Conservation (phyloP, 2,329 filamentous ascomycete species). For the Colletotrichum horii region DNA sequence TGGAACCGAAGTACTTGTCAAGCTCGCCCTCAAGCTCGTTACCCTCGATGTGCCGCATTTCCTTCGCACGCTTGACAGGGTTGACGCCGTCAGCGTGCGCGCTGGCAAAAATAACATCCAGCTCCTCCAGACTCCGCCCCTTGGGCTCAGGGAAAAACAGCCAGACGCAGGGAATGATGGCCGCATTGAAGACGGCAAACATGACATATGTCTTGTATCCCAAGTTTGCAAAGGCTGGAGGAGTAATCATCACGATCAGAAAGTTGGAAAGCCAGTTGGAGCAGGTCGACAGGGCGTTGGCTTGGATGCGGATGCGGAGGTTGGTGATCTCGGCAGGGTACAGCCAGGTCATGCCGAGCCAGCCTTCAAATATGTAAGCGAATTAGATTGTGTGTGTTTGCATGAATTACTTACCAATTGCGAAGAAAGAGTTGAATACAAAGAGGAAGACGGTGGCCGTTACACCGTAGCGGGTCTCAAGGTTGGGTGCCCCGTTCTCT, state of each 20-base stretch:
- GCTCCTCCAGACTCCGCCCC: constrained; percentile 64
- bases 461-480: constrained; percentile 30
- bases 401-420: constrained; percentile 35
- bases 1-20: constrained; percentile 31
- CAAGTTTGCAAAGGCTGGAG: constrained; percentile 60
- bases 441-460: constrained; percentile 58
- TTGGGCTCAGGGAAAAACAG: constrained; percentile 61
- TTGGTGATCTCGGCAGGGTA: constrained; percentile 68
- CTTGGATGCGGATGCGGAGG: constrained; percentile 63
- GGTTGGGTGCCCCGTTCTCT: constrained; percentile 29
- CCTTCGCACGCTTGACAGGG: constrained; percentile 29
- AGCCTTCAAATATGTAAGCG: constrained; percentile 33
- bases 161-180: constrained; percentile 56
- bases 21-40: constrained; percentile 30
- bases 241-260: constrained; percentile 71
- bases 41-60: constrained; percentile 26
- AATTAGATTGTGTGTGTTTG: not conserved
- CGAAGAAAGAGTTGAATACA: constrained; percentile 67
- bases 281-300: constrained; percentile 67
- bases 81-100: constrained; percentile 29
- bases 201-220: constrained; percentile 61
- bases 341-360: constrained; percentile 67
- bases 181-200: constrained; percentile 58
- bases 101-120: constrained; percentile 50
- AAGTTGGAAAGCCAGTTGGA: constrained; percentile 69